phyloP scores from a whole-genome alignment of 306 rosid genomes.

The Abrus pulchellus region DNA sequence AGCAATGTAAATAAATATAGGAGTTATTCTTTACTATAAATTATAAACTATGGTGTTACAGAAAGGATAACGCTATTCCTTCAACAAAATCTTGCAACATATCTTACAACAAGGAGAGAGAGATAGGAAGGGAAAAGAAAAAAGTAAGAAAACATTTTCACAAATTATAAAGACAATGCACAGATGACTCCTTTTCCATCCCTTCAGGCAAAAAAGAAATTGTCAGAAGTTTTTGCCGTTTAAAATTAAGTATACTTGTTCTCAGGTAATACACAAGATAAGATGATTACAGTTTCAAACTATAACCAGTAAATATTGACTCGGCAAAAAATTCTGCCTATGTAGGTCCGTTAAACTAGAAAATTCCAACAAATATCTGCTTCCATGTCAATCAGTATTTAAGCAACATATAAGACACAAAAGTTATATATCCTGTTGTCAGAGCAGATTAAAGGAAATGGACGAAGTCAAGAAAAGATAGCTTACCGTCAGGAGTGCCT shows the following conservation, averaged over 20 bases:
- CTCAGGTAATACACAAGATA: conserved; percentile 19
- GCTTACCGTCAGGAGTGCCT: conserved; percentile 64
- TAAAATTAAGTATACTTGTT: neutral
- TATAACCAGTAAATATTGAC: conserved; percentile 1
- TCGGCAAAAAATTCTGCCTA: conserved; percentile 6
- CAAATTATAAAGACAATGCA: conserved; percentile 14
- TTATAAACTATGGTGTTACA: conserved; percentile 21
- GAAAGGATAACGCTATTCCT: neutral
- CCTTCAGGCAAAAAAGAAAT: conserved; percentile 1
- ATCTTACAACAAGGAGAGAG: too few species aligned
- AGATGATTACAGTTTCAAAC: neutral
- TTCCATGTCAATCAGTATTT: conserved; percentile 28
- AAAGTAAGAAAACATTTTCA: neutral
- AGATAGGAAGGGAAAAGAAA: too few species aligned
- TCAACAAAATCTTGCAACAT: too few species aligned
- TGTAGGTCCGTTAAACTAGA: conserved; percentile 12
- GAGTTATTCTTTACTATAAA: conserved; percentile 16
- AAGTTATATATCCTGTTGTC: conserved; percentile 25
- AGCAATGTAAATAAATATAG: conserved; percentile 2
- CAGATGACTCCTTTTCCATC: neutral
- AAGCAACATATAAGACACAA: conserved; percentile 23
- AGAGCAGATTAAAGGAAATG: conserved; percentile 26
- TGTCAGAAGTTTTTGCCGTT: neutral
- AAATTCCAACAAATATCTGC: neutral
- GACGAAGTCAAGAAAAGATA: conserved; percentile 32